Evolutionary conservation across 495 filamentous ascomycete genomes (phyloP), one percentile per base, ranked within the genome.

Genomic region (Neurospora cerealis): DNA sequence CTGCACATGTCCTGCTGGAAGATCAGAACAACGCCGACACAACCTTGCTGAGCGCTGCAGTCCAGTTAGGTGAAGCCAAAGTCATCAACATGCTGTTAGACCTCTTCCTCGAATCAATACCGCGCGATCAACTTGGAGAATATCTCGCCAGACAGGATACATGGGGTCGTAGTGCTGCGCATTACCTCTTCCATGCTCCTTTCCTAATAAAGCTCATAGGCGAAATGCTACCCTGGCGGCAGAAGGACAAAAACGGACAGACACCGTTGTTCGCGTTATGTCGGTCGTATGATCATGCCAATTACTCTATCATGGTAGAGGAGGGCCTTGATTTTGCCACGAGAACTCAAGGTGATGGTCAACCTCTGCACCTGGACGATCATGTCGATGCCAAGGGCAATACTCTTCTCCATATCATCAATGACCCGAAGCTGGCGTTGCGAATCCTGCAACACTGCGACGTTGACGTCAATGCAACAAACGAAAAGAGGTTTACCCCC

Each of bases 151-250:
- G 87, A 72, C 90, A 94, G 73, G 96, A 99, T 78, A 89, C 85
- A 46, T 89, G 93, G 81, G 96, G 96, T 38, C 90, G 96, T 44
- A 97, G 94, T 48, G 90, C 92, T 48, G 95, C 90, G 4, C 96
- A 99, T 81, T 99, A 98, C 79, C 84, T 99, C n/a, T 99, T 98
- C 83, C 93, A 95, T 79, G 90, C 93, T 5, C 96, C 95, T 4
- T 87, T 89, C 32, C 84, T 98, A 40, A 93, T 98, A 78, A 83
- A 83, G 36, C 85, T 88, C 62, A 88, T 98, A 62, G 93, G 93
- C 17, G 85, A 86, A 34, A 80, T 95, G 77, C 82, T 98, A 69
- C 93, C 95, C 10, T 99, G 96, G 96, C 87, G 89, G 69, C 87
- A 93, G 77, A 94, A 91, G 75, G 96, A 99, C 80, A 97, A 93